Conservation (phyloP, 78 protist species). For the Speleostelium caveatum region DNA sequence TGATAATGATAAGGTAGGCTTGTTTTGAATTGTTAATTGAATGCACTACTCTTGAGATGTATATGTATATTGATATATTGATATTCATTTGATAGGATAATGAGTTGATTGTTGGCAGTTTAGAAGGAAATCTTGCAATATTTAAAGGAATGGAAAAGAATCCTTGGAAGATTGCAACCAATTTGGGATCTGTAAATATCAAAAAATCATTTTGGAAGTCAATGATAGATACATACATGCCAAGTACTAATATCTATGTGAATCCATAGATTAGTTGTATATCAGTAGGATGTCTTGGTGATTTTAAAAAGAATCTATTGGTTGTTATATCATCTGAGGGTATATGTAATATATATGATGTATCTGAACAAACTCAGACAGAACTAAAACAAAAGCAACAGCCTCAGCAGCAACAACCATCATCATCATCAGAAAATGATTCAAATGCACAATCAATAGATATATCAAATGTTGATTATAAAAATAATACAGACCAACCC, state of each 20-base stretch:
- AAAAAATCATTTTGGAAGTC: background rate
- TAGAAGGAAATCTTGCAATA: slow-evolving; percentile 64
- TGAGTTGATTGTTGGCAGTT: slow-evolving; percentile 60
- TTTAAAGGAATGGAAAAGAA: slow-evolving; percentile 35
- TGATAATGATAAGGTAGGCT: slow-evolving; percentile 48
- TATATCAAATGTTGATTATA: background rate
- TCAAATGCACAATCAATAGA: background rate
- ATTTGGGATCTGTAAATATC: slow-evolving; percentile 53
- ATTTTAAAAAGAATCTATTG: slow-evolving; percentile 11
- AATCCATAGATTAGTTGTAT: slow-evolving; percentile 20
- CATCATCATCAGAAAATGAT: background rate
- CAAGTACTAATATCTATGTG: background rate
- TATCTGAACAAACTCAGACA: slow-evolving; percentile 9
- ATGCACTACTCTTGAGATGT: too few relatives aligned
- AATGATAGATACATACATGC: background rate
- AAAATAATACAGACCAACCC: background rate
- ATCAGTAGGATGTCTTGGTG: slow-evolving; percentile 23
- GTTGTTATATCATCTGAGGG: slow-evolving; percentile 73
- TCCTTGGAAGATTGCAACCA: slow-evolving; percentile 54
- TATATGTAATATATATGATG: slow-evolving; percentile 65
- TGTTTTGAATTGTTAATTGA: too few relatives aligned
- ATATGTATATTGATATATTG: too few relatives aligned
- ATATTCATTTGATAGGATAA: slow-evolving; percentile 3
- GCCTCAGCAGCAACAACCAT: background rate
- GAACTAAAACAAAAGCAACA: background rate